These are phyloP conservation scores for Vigna trinervia DNA, from an alignment of 306 rosid genomes.

Conservation along the genomic window DNA sequence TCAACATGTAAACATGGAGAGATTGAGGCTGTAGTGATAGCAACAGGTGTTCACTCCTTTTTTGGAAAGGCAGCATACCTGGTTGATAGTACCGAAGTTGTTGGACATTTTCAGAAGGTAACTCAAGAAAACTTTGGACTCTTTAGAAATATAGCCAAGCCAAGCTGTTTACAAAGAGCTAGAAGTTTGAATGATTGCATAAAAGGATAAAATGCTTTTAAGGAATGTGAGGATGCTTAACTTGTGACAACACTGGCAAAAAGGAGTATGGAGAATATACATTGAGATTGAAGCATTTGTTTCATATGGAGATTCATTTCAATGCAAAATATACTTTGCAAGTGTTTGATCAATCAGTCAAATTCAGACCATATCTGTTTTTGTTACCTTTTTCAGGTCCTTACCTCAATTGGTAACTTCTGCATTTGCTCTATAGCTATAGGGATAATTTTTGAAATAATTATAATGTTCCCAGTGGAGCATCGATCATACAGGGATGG, in stretches of 20 bases:
- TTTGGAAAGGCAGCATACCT: slow-evolving; percentile 88
- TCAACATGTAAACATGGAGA: slow-evolving; percentile 93
- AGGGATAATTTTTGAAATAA: slow-evolving; percentile 87
- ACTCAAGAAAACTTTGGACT: slow-evolving; percentile 13
- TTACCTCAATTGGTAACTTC: slow-evolving; percentile 86
- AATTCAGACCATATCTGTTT: not conserved
- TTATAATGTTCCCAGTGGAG: slow-evolving; percentile 84
- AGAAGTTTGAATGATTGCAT: slow-evolving; percentile 7
- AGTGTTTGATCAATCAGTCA: slow-evolving; percentile 15
- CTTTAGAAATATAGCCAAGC: slow-evolving; percentile 18
- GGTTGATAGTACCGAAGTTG: slow-evolving; percentile 73
- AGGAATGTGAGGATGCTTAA: not conserved
- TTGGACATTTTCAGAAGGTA: slow-evolving; percentile 89
- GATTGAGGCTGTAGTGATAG: slow-evolving; percentile 88
- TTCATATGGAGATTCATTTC: slow-evolving; percentile 16
- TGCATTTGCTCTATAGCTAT: slow-evolving; percentile 91
- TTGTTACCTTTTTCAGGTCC: slow-evolving; percentile 65
- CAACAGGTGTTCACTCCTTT: slow-evolving; percentile 83
- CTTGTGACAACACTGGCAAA: slow-evolving; percentile 19
- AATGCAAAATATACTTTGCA: not conserved
- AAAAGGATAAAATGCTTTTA: not conserved
- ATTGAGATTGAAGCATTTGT: slow-evolving; percentile 10
- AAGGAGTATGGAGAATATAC: slow-evolving; percentile 28
- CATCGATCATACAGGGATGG: slow-evolving; percentile 83
- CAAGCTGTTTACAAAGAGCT: not conserved